Evolutionary conservation across 2,329 filamentous ascomycete genomes (phyloP).

Genomic region (Calonectria hongkongensis): DNA sequence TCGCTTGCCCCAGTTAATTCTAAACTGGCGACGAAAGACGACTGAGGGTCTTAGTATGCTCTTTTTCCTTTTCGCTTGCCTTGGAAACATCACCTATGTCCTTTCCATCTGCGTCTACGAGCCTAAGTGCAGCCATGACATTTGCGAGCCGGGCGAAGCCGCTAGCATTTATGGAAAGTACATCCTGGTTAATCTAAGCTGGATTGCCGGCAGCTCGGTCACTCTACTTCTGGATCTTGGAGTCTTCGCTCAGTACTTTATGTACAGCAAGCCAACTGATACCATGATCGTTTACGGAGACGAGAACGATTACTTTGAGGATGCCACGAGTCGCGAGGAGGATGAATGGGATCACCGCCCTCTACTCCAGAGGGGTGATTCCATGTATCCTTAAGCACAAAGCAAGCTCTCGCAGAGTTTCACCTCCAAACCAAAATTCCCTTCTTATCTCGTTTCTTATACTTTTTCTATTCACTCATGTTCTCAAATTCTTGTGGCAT

Average conservation of each 20-base stretch:
- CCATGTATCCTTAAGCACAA: slow-evolving; percentile 48
- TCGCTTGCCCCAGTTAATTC: slow-evolving; percentile 89
- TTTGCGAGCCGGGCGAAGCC: slow-evolving; percentile 81
- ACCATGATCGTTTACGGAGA: slow-evolving; percentile 56
- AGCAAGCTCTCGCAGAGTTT: slow-evolving; percentile 12
- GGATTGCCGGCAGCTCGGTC: slow-evolving; percentile 92
- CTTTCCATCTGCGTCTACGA: slow-evolving; percentile 94
- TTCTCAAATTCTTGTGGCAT: neutral
- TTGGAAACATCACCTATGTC: slow-evolving; percentile 96
- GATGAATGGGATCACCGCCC: slow-evolving; percentile 65
- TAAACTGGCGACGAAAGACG: slow-evolving; percentile 94
- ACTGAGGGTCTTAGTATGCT: slow-evolving; percentile 95
- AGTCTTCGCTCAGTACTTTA: slow-evolving; percentile 94
- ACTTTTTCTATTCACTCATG: slow-evolving; percentile 25
- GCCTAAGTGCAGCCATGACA: slow-evolving; percentile 75
- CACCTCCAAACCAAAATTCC: slow-evolving; percentile 40
- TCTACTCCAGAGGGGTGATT: slow-evolving; percentile 58
- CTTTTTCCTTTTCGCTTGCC: slow-evolving; percentile 97
- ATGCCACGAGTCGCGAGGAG: slow-evolving; percentile 52
- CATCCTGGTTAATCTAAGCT: slow-evolving; percentile 91
- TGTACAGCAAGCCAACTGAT: slow-evolving; percentile 77
- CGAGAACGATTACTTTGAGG: slow-evolving; percentile 54
- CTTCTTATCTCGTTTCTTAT: slow-evolving; percentile 44
- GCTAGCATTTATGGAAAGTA: slow-evolving; percentile 83
- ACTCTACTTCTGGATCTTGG: slow-evolving; percentile 89